Evolutionary conservation across 2,329 filamentous ascomycete genomes (phyloP).

Genomic region (Pseudogymnoascus sp.): DNA sequence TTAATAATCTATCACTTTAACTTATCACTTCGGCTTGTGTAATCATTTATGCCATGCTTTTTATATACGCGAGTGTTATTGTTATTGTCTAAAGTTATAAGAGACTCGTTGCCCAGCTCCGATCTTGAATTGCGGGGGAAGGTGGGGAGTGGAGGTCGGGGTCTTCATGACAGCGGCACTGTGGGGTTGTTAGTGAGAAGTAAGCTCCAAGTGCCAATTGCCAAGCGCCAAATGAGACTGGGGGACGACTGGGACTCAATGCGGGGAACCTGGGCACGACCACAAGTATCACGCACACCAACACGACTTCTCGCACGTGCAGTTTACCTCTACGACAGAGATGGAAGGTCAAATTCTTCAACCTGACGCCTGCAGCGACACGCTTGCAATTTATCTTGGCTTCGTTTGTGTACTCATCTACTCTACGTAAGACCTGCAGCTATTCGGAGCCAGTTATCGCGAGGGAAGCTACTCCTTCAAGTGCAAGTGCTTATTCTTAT

Average conservation of each 20-base stretch:
- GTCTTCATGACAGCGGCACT: neutral
- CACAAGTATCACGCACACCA: neutral
- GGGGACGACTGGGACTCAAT: neutral
- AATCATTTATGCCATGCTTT: neutral
- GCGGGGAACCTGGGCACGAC: conserved; percentile 1
- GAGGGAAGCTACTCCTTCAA: neutral
- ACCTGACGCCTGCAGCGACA: neutral
- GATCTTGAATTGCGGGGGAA: neutral
- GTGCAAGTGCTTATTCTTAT: neutral
- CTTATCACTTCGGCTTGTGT: neutral
- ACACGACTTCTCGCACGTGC: neutral
- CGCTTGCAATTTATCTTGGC: neutral
- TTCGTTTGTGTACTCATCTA: neutral
- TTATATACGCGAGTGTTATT: neutral
- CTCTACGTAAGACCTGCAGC: neutral
- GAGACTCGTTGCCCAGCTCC: neutral
- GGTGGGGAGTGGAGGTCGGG: neutral
- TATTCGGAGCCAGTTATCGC: neutral
- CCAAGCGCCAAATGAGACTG: neutral
- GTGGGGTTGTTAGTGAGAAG: neutral
- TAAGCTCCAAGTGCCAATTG: neutral
- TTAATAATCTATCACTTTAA: neutral
- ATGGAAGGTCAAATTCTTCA: neutral
- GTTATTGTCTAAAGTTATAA: neutral
- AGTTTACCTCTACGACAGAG: neutral